phyloP scores from a whole-genome alignment of 2,329 filamentous ascomycete species.

The Epichloe baconii region DNA sequence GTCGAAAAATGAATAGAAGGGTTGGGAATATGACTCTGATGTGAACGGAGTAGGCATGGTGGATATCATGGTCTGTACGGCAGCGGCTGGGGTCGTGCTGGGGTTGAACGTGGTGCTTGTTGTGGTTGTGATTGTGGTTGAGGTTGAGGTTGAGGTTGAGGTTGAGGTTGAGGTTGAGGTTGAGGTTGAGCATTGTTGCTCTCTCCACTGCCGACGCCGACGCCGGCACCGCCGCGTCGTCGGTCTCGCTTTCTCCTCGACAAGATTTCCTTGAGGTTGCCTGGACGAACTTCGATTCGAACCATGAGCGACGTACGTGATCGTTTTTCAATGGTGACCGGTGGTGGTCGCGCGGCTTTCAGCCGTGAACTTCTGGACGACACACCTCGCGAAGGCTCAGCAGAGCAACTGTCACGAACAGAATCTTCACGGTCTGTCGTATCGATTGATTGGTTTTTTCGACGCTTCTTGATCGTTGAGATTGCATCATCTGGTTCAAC shows the following conservation, averaged over 20 bases:
- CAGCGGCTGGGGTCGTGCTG: constrained; percentile 7
- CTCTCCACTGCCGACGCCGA: constrained; percentile 5
- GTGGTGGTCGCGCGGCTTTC: constrained; percentile 29
- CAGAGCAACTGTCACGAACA: constrained; percentile 14
- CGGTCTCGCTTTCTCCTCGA: constrained; percentile 21
- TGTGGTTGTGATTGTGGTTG: too few species aligned
- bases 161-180: too few species aligned
- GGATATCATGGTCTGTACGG: constrained; percentile 9
- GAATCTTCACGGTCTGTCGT: constrained; percentile 24
- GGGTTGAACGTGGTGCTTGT: constrained; percentile 12
- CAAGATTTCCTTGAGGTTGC: constrained; percentile 25
- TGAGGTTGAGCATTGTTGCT: too few species aligned
- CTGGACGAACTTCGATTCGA: constrained; percentile 23
- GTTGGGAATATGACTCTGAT: constrained; percentile 52
- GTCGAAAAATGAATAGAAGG: constrained; percentile 81
- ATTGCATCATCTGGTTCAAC: constrained; percentile 45
- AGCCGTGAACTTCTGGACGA: constrained; percentile 46
- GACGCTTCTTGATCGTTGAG: constrained; percentile 39
- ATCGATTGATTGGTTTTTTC: constrained; percentile 35
- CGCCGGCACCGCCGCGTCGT: constrained; percentile 12
- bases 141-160: too few species aligned
- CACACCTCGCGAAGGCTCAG: constrained; percentile 14
- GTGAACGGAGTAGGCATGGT: constrained; percentile 43
- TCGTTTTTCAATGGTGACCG: constrained; percentile 27
- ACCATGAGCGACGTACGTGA: constrained; percentile 23